These are phyloP conservation scores for Oryza meyeriana DNA, from an alignment of 176 grass and related monocot genomes.

Conservation along the genomic window DNA sequence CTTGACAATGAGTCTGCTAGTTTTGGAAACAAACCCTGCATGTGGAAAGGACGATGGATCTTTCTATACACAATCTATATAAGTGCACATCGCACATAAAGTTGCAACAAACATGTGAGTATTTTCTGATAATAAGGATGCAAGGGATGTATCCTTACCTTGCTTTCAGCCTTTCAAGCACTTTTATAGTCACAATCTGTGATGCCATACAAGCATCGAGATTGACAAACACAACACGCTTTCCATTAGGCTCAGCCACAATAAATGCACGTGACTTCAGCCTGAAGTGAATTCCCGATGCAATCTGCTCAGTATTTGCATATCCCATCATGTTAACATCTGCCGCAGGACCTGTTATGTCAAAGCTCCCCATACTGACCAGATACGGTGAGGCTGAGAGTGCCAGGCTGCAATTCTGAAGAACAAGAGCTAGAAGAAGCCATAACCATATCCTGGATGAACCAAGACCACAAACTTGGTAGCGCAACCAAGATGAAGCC, in stretches of 20 bases:
- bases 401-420: slow-evolving; percentile 43
- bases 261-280: slow-evolving; percentile 92
- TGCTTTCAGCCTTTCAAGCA: slow-evolving; percentile 87
- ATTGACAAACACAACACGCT: slow-evolving; percentile 90
- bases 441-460: slow-evolving; percentile 38
- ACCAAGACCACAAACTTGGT: slow-evolving; percentile 13
- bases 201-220: slow-evolving; percentile 99
- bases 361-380: slow-evolving; percentile 85
- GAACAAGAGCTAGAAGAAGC: slow-evolving; percentile 51
- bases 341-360: slow-evolving; percentile 96
- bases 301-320: slow-evolving; percentile 83
- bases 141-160: slow-evolving; percentile 40
- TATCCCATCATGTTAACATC: slow-evolving; percentile 99
- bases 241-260: slow-evolving; percentile 78
- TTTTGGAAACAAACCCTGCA: neutral
- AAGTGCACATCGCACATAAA: neutral
- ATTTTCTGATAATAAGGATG: slow-evolving; percentile 19
- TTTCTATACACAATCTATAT: neutral
- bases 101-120: neutral
- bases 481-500: slow-evolving; percentile 28
- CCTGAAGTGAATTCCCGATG: slow-evolving; percentile 92
- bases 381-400: slow-evolving; percentile 65
- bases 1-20: neutral
- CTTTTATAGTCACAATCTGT: slow-evolving; percentile 89
- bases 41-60: neutral